A percentile compares a stretch with the other conserved stretches of the same genome.
Evolutionary conservation across 306 rosid species (phyloP).

Genomic region (Prinsepia uniflora): DNA sequence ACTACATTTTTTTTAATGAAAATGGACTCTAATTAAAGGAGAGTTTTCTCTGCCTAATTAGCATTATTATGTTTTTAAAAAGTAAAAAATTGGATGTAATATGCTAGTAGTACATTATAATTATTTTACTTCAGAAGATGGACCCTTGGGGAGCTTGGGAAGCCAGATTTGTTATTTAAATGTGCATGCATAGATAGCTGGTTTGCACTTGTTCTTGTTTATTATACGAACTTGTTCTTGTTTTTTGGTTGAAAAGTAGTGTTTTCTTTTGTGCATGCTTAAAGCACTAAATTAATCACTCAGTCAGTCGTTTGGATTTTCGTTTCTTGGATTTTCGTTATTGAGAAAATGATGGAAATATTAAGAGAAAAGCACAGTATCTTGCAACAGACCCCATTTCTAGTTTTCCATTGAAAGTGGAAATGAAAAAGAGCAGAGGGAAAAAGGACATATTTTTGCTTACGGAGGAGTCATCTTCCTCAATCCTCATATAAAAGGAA

Average conservation of each 20-base stretch:
- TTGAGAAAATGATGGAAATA: slow-evolving; percentile 15
- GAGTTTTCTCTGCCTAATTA: no score
- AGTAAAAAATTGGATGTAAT: no score
- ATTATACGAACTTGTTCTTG: background rate
- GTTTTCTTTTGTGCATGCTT: background rate
- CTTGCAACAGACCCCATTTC: background rate
- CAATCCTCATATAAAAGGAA: background rate
- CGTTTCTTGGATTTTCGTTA: background rate
- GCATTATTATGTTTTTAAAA: no score
- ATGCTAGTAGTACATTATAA: background rate
- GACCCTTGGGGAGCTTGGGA: background rate
- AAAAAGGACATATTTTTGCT: background rate
- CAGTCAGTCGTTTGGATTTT: background rate
- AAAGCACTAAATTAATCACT: background rate
- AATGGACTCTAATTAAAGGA: no score
- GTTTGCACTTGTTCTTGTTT: background rate
- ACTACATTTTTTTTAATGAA: no score
- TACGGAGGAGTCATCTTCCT: slow-evolving; percentile 15
- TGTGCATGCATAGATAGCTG: background rate
- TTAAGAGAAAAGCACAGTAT: slow-evolving; percentile 9
- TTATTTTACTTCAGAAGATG: background rate
- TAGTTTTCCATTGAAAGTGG: background rate
- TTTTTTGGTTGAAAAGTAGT: background rate
- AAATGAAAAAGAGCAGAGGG: background rate
- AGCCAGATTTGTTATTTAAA: background rate